A percentile compares a stretch with the other conserved stretches of the same genome.
Evolutionary conservation across 108 stramenopile species (phyloP).

Genomic region (Mediolabrus comicus): DNA sequence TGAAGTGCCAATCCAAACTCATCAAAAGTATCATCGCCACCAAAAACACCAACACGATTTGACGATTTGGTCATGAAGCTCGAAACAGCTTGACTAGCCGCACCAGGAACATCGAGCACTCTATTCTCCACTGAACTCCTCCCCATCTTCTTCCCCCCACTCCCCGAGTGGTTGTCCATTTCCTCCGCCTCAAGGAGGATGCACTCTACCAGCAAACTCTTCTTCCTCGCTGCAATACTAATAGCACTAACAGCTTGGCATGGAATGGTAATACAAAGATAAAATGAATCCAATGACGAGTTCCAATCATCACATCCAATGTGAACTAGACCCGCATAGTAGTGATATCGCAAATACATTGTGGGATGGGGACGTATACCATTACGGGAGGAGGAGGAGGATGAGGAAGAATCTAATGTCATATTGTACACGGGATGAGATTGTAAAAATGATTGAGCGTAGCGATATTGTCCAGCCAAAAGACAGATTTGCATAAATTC

Average conservation of each 20-base stretch:
- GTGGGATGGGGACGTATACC: not conserved
- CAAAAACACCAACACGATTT: slow-evolving; percentile 24
- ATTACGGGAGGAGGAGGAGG: too few relatives aligned
- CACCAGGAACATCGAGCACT: slow-evolving; percentile 28
- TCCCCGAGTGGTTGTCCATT: slow-evolving; percentile 13
- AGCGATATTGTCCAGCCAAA: slow-evolving; percentile 57
- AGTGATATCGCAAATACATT: slow-evolving; percentile 62
- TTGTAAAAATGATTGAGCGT: slow-evolving; percentile 34
- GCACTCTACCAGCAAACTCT: slow-evolving; percentile 62
- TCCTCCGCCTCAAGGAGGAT: slow-evolving; percentile 32
- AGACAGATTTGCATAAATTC: slow-evolving; percentile 61
- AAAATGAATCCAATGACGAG: slow-evolving; percentile 64
- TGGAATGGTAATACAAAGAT: slow-evolving; percentile 63
- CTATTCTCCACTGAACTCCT: slow-evolving; percentile 14
- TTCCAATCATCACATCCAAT: slow-evolving; percentile 51
- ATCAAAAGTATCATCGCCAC: not conserved
- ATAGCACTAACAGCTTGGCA: slow-evolving; percentile 40
- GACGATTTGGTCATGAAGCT: slow-evolving; percentile 29
- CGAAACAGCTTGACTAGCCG: slow-evolving; percentile 19
- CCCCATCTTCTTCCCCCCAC: not conserved
- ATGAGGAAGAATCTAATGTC: not conserved
- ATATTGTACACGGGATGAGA: slow-evolving; percentile 12
- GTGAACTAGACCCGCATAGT: slow-evolving; percentile 67
- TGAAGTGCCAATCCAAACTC: slow-evolving; percentile 9
- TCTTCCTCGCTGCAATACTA: slow-evolving; percentile 69